phyloP scores from a whole-genome alignment of 1,139 yeast species.

The Blastobotrys petasosporus region DNA sequence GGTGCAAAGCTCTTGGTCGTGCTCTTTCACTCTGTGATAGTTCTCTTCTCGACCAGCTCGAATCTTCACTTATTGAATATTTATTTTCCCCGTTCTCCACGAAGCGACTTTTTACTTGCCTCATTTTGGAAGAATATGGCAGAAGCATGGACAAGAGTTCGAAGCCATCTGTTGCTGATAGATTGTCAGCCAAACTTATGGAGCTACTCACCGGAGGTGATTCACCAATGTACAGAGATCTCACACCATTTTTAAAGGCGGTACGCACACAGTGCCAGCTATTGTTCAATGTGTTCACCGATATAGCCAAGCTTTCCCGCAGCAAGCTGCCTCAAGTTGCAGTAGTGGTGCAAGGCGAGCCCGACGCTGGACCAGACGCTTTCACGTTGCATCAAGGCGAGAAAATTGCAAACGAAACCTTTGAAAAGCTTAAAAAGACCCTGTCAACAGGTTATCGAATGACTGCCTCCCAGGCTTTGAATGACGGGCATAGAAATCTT shows the following conservation, averaged over 20 bases:
- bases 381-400: constrained; percentile 77
- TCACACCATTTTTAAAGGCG: constrained; percentile 79
- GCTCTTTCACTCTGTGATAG: constrained; percentile 53
- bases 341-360: constrained; percentile 86
- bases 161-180: constrained; percentile 6
- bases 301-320: constrained; percentile 68
- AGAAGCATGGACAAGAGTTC: constrained; percentile 28
- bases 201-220: constrained; percentile 43
- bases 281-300: constrained; percentile 68
- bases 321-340: constrained; percentile 79
- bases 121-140: constrained; percentile 72
- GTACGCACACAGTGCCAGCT: constrained; percentile 86
- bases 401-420: constrained; percentile 58
- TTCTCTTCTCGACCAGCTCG: constrained; percentile 17
- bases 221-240: constrained; percentile 64
- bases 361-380: constrained; percentile 92
- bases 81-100: constrained; percentile 66
- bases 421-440: constrained; percentile 55
- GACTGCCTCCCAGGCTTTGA: constrained; percentile 65
- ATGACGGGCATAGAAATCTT: constrained; percentile 72
- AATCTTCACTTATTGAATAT: constrained; percentile 34
- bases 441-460: constrained; percentile 71
- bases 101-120: constrained; percentile 65
- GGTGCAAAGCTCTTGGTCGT: constrained; percentile 71
- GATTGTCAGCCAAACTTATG: constrained; percentile 34